A percentile compares a stretch with the other conserved stretches of the same genome.
phyloP scores from a whole-genome alignment of 495 filamentous ascomycete genomes.

The Talaromyces borbonicus region DNA sequence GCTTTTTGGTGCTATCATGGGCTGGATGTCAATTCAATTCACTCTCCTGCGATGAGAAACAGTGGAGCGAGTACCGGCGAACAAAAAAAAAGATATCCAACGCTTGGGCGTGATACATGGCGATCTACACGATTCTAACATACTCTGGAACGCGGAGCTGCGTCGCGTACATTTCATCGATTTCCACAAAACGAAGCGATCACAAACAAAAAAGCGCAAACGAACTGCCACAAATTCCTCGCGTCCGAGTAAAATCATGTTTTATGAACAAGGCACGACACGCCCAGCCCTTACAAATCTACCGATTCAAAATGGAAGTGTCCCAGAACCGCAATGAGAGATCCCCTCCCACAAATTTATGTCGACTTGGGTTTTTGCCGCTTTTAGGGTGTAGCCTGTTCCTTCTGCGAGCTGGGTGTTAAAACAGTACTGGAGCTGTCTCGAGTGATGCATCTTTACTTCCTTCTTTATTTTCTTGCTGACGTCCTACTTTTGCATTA shows the following conservation, averaged over 20 bases:
- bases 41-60: too few relatives aligned
- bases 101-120: slow-evolving; percentile 11
- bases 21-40: too few relatives aligned
- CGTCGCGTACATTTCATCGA: slow-evolving; percentile 13
- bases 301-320: not conserved
- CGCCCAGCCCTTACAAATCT: not conserved
- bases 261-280: not conserved
- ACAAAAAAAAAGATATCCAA: slow-evolving; percentile 7
- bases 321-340: not conserved
- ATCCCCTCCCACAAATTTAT: not conserved
- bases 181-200: slow-evolving; percentile 6
- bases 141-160: slow-evolving; percentile 14
- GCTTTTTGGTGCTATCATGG: too few relatives aligned
- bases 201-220: not conserved
- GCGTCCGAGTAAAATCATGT: not conserved
- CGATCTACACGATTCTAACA: slow-evolving; percentile 11
- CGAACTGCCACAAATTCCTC: not conserved
- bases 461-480: too few relatives aligned
- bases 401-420: too few relatives aligned
- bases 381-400: not conserved
- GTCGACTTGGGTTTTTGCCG: not conserved
- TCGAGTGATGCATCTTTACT: too few relatives aligned
- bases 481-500: too few relatives aligned
- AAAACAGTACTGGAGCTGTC: too few relatives aligned
- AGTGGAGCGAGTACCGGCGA: not conserved